These are phyloP conservation scores for Gracilaria gracilis DNA, from an alignment of 23 red algal genomes.

Conservation along the genomic window DNA sequence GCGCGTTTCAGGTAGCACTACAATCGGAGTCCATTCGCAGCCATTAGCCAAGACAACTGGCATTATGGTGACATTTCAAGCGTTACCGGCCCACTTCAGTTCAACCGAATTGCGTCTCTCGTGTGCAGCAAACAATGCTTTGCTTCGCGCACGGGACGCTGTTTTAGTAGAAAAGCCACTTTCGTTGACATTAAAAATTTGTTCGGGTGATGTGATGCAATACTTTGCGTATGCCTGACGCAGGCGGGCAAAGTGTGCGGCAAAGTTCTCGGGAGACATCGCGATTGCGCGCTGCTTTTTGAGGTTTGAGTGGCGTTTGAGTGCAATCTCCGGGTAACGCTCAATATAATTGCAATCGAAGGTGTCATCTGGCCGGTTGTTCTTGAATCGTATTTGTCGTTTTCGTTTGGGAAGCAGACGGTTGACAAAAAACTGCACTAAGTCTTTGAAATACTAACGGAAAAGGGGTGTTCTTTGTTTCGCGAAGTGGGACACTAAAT, in stretches of 20 bases:
- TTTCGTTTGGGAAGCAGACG: neutral
- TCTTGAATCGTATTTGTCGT: neutral
- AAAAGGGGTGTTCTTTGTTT: neutral
- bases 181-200: neutral
- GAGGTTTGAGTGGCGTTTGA: neutral
- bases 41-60: constrained; percentile 5
- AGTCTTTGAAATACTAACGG: neutral
- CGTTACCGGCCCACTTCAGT: neutral
- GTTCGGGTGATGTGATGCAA: neutral
- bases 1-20: neutral
- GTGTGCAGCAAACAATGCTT: neutral
- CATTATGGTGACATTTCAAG: neutral
- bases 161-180: neutral
- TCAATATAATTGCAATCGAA: neutral
- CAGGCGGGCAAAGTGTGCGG: no score
- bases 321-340: neutral
- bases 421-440: neutral
- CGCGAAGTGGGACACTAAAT: neutral
- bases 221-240: neutral
- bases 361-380: neutral
- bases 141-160: neutral
- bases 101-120: neutral
- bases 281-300: neutral
- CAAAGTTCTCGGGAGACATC: neutral
- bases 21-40: neutral